Conservation (phyloP, 257 asterid genomes). For the Plectranthus barbatus region DNA sequence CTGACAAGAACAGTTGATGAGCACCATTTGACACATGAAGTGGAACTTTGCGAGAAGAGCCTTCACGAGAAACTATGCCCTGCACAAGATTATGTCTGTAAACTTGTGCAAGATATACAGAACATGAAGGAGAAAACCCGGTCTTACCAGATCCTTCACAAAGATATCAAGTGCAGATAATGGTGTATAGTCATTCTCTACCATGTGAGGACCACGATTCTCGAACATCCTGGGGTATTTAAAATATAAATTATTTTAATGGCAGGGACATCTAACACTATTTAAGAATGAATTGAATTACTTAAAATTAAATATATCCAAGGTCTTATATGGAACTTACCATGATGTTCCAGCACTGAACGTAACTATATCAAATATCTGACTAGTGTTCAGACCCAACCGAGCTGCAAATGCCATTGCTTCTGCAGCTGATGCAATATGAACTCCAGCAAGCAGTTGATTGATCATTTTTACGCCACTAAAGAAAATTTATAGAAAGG, state of each 20-base stretch:
- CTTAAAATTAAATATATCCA: neutral
- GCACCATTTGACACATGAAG: slow-evolving; percentile 82
- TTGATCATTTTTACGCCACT: slow-evolving; percentile 97
- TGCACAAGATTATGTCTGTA: slow-evolving; percentile 27
- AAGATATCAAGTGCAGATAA: slow-evolving; percentile 94
- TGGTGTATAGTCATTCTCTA: slow-evolving; percentile 91
- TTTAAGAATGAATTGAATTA: neutral
- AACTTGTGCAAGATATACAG: neutral
- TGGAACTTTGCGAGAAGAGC: slow-evolving; percentile 70
- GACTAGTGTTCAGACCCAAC: slow-evolving; percentile 71
- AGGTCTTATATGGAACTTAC: slow-evolving; percentile 29
- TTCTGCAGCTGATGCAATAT: slow-evolving; percentile 97
- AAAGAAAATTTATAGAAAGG: neutral
- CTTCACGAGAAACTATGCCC: slow-evolving; percentile 97
- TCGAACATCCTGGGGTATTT: slow-evolving; percentile 85
- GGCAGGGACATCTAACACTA: neutral
- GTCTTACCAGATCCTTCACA: slow-evolving; percentile 92
- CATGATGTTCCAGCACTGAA: slow-evolving; percentile 86
- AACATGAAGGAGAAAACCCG: slow-evolving; percentile 13
- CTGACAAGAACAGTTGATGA: slow-evolving; percentile 83
- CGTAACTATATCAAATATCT: slow-evolving; percentile 68
- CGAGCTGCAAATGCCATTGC: slow-evolving; percentile 94
- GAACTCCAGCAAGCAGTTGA: slow-evolving; percentile 99
- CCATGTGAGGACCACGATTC: slow-evolving; percentile 96
- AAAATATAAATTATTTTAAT: slow-evolving; percentile 9